Evolutionary conservation across 495 filamentous ascomycete genomes (phyloP).

Genomic region (Penicillium bialowiezense): DNA sequence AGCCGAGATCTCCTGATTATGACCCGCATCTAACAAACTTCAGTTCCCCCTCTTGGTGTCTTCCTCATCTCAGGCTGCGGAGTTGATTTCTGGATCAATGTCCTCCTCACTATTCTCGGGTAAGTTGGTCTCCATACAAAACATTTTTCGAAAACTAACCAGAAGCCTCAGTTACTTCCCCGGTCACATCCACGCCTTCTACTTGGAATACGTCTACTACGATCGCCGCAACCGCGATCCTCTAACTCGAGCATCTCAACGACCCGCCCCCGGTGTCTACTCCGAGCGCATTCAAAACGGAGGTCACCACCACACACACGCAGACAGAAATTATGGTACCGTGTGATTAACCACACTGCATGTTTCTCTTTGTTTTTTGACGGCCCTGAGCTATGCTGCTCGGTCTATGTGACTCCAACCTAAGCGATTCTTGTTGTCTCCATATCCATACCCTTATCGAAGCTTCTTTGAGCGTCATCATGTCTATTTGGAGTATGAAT

Average conservation of each 20-base stretch:
- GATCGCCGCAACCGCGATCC: conserved; percentile 59
- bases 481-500: background rate
- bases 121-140: conserved; percentile 33
- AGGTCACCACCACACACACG: conserved; percentile 39
- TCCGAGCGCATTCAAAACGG: conserved; percentile 75
- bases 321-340: conserved; percentile 46
- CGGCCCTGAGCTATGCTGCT: conserved; percentile 2
- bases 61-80: conserved; percentile 62
- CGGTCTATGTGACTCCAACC: background rate
- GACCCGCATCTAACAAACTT: background rate
- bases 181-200: conserved; percentile 87
- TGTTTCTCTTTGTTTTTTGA: background rate
- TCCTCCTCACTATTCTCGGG: conserved; percentile 60
- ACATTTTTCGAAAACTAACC: conserved; percentile 1
- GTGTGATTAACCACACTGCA: conserved; percentile 21
- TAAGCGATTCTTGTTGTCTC: background rate
- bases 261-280: conserved; percentile 71
- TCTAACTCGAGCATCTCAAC: conserved; percentile 43
- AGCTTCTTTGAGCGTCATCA: background rate
- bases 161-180: conserved; percentile 61
- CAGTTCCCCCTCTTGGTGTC: conserved; percentile 65
- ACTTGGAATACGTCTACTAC: conserved; percentile 85
- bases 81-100: conserved; percentile 63
- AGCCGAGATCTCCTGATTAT: background rate
- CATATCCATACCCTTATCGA: background rate